phyloP scores from a whole-genome alignment of 108 stramenopile species.

The Cyclotella sp. region DNA sequence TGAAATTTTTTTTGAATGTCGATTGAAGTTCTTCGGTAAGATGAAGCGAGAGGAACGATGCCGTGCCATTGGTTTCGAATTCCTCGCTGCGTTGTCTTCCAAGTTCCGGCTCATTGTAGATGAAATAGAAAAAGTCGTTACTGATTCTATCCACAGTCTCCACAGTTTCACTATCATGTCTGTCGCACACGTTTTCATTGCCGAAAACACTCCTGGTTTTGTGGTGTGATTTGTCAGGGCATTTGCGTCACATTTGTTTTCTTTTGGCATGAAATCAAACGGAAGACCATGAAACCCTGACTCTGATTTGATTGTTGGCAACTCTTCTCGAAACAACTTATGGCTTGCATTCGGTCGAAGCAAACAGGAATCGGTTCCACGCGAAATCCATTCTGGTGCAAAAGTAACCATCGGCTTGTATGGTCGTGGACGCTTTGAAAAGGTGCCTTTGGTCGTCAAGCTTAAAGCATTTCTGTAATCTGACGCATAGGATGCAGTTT shows the following conservation, averaged over 20 bases:
- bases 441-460: not conserved
- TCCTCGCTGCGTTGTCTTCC: too few species aligned
- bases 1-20: not conserved
- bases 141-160: not conserved
- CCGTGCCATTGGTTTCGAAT: too few species aligned
- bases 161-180: not conserved
- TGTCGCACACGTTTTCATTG: not conserved
- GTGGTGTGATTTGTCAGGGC: not conserved
- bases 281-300: constrained; percentile 4
- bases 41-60: too few species aligned
- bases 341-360: not conserved
- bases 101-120: too few species aligned
- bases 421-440: not conserved
- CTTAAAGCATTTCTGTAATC: not conserved
- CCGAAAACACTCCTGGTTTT: not conserved
- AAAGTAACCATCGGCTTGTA: constrained; percentile 15
- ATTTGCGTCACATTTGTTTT: not conserved
- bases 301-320: not conserved
- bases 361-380: not conserved
- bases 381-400: not conserved
- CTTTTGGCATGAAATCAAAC: not conserved
- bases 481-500: not conserved
- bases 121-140: too few species aligned
- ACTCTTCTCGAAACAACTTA: too few species aligned
- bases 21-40: not conserved